These are phyloP conservation scores for Lindgomyces ingoldianus DNA, from an alignment of 495 filamentous ascomycete genomes.

Conservation along the genomic window DNA sequence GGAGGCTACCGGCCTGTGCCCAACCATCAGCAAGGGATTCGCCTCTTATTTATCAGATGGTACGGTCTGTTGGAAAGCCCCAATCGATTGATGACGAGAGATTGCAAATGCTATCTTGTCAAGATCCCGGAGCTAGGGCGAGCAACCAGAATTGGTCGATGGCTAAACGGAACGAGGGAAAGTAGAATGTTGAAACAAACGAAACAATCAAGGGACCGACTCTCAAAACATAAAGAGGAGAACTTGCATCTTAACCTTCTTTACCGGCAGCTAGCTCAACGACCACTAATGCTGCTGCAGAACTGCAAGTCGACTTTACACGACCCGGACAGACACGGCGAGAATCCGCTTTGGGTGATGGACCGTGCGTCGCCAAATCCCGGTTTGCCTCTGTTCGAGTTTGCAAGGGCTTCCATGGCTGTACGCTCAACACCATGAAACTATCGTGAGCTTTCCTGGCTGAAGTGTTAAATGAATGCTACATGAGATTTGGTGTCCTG, in stretches of 20 bases:
- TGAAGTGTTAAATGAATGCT: background rate
- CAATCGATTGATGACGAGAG: background rate
- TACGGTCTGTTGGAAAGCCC: background rate
- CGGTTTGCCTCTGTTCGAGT: background rate
- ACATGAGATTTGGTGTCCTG: background rate
- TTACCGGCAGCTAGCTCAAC: too few species aligned
- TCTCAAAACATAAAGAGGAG: background rate
- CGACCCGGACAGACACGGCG: too few species aligned
- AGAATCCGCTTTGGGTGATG: background rate
- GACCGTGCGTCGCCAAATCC: background rate
- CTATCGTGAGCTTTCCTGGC: background rate
- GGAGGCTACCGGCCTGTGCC: slow-evolving; percentile 19
- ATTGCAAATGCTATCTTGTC: slow-evolving; percentile 21
- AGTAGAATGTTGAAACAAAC: background rate
- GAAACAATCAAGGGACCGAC: background rate
- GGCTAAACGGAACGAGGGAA: background rate
- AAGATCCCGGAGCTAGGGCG: background rate
- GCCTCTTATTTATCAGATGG: slow-evolving; percentile 3
- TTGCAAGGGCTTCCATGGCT: background rate
- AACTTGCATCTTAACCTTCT: background rate
- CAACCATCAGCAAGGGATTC: slow-evolving; percentile 3
- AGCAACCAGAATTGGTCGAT: background rate
- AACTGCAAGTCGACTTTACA: too few species aligned
- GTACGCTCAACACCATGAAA: background rate
- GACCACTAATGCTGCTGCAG: too few species aligned